Evolutionary conservation across 2,329 filamentous ascomycete species (phyloP).

Genomic region (Calonectria naviculata): DNA sequence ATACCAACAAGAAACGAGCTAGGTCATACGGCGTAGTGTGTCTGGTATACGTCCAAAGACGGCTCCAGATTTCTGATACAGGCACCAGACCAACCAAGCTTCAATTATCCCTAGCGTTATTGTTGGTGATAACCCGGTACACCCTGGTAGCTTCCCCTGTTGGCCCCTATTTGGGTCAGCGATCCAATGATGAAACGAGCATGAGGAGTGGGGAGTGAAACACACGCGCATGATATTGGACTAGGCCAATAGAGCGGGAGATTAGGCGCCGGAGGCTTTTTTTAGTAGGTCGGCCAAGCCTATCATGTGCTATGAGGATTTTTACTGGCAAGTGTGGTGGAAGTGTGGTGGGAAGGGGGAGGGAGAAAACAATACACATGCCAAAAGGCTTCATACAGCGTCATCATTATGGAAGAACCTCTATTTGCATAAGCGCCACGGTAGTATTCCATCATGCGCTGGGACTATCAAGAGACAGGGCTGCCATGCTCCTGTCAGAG

Average conservation of each 20-base stretch:
- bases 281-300: constrained; percentile 15
- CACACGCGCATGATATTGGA: constrained; percentile 35
- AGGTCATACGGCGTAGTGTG: background rate
- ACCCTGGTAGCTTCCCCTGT: background rate
- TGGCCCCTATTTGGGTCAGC: constrained; percentile 12
- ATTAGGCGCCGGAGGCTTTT: constrained; percentile 42
- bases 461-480: background rate
- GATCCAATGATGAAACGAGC: constrained; percentile 39
- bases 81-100: constrained; percentile 29
- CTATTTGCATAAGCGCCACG: constrained; percentile 11
- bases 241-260: constrained; percentile 40
- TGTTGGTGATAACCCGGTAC: background rate
- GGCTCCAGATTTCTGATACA: constrained; percentile 35
- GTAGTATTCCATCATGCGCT: constrained; percentile 7
- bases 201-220: constrained; percentile 40
- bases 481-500: constrained; percentile 19
- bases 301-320: background rate
- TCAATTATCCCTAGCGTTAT: background rate
- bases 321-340: background rate
- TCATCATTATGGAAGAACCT: background rate
- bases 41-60: background rate
- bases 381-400: background rate
- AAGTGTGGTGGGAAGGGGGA: background rate
- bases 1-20: background rate
- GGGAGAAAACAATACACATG: background rate